Conservation (phyloP, 1,284 basidiomycete species). For the Quambalaria eucalypti region DNA sequence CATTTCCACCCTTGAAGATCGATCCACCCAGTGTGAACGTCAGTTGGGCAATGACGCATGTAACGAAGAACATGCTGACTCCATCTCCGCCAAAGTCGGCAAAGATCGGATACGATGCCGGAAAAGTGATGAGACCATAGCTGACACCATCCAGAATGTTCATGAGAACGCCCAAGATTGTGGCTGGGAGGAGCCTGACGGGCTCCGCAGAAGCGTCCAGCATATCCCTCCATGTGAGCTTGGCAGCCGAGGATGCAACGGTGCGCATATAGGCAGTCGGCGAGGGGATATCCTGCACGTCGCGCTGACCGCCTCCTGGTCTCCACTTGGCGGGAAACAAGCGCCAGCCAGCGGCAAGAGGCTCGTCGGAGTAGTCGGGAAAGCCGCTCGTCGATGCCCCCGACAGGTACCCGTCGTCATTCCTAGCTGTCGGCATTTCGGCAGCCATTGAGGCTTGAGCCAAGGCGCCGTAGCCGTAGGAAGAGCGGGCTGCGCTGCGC, state of each 20-base stretch:
- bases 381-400: neutral
- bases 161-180: conserved; percentile 72
- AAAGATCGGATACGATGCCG: conserved; percentile 64
- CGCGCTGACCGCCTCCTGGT: conserved; percentile 15
- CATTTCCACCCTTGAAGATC: conserved; percentile 68
- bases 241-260: conserved; percentile 8
- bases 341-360: conserved; percentile 17
- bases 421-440: neutral
- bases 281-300: neutral
- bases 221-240: conserved; percentile 26
- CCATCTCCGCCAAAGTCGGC: conserved; percentile 74
- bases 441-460: conserved; percentile 19
- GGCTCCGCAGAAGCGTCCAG: conserved; percentile 27
- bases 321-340: conserved; percentile 13
- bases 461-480: conserved; percentile 27
- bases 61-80: conserved; percentile 61
- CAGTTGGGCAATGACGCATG: conserved; percentile 68
- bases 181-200: conserved; percentile 57
- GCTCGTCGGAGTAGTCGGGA: conserved; percentile 2
- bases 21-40: conserved; percentile 75
- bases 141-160: conserved; percentile 86
- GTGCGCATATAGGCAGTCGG: conserved; percentile 8
- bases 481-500: neutral
- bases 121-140: conserved; percentile 76
- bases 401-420: too few relatives aligned